Base-by-base conservation (phyloP, 2,329 filamentous ascomycete species). In the Colletotrichum chrysophilum region DNA sequence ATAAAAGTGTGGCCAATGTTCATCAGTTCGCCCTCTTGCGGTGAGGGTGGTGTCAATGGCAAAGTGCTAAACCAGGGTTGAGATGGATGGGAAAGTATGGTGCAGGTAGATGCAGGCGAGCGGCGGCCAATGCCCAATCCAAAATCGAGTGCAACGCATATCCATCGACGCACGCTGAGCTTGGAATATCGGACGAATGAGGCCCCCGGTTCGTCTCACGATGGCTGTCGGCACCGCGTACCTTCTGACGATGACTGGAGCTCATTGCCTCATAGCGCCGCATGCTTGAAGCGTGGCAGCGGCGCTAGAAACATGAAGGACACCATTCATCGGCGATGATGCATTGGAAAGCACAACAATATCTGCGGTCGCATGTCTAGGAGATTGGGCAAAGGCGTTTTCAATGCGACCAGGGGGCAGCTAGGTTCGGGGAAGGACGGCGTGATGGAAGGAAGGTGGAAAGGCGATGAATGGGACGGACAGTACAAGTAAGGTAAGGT, bases 181-280 rank as follows among this genome's bases (percentile, higher is more conserved):
- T 69, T 73, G 58, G 64, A 68, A 65, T 58, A 74, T 74, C 64
- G 65, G 73, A 68, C 74, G 74, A 76, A 76, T 76, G 64, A 66
- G 52, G 16, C 73, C 48, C 74, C 74, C 26, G 48, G 70, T 74
- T 66, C 70, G 58, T 71, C 64, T 73, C 70, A 64, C 73, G 32
- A 72, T 61, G 73, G 55, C 52, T 18, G 56, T 26, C 43, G 65
- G 67, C 74, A 76, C 66, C 64, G 70, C 34, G 58, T 43, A 74
- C 65, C 70, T 70, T 76, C 34, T 69, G 38, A 65, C 58, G 65
- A 76, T 74, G 52, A 76, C 60, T 74, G 74, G 70, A 76, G 62
- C 65, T 68, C 70, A 68, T 75, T 68, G 73, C 73, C 73, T 75
- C 73, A 65, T 73, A 64, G 70, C 56, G 70, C 64, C 14, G 56